These are phyloP conservation scores for Chimonanthus salicifolius DNA, from an alignment of 164 flowering plant genomes.

Conservation along the genomic window DNA sequence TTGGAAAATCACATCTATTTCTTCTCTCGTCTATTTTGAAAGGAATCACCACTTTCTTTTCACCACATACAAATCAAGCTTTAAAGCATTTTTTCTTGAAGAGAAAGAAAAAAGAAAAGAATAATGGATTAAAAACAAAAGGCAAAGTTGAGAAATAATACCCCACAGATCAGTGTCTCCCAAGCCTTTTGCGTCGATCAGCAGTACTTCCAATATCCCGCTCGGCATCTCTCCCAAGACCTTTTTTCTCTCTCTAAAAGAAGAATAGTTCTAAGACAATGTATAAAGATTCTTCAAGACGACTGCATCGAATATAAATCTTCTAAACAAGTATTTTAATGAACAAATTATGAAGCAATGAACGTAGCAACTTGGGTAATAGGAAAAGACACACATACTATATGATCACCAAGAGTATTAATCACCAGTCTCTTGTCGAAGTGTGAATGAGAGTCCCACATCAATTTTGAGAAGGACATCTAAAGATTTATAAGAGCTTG, in stretches of 20 bases:
- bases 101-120: background rate
- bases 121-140: background rate
- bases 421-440: too few species aligned
- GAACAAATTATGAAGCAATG: too few species aligned
- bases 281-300: background rate
- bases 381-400: too few species aligned
- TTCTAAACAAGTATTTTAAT: too few species aligned
- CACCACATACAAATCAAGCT: background rate
- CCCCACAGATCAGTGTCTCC: slow-evolving; percentile 5
- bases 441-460: too few species aligned
- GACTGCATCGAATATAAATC: background rate
- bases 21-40: too few species aligned
- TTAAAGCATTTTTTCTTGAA: background rate
- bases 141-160: background rate
- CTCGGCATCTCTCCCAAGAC: slow-evolving; percentile 7
- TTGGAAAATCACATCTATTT: background rate
- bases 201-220: slow-evolving; percentile 18
- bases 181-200: slow-evolving; percentile 19
- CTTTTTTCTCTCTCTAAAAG: background rate
- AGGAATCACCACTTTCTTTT: too few species aligned
- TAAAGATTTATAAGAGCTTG: too few species aligned
- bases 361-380: too few species aligned
- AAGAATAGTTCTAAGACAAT: background rate
- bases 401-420: too few species aligned
- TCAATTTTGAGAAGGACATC: too few species aligned